Base-by-base conservation (phyloP, 2,329 filamentous ascomycete species). In the Fusarium transvaalense region DNA sequence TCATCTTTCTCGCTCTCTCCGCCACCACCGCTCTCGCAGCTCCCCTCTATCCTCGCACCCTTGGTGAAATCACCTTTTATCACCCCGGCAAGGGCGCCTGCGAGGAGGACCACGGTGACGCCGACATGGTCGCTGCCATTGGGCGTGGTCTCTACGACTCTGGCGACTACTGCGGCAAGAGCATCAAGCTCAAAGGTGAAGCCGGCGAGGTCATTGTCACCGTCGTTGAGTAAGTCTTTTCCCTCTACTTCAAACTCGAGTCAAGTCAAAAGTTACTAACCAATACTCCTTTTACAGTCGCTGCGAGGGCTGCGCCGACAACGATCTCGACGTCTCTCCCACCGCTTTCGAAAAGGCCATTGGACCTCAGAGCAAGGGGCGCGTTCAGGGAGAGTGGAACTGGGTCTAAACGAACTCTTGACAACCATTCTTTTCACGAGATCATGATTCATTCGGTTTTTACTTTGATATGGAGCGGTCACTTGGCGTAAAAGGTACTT, bases 121-220 rank as follows among this genome's bases (percentile, higher is more conserved):
- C 76, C 10, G 89, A 93, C 58, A 74, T 84, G 58, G 86, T 94
- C 39, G 89, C 87, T 35, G 87, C 92, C 1, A 83, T 95, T 1
- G 90, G 89, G 3, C 86, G 90, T 71, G 74, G 84, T n/a, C 75
- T 92, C 6, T 95, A 88, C 74, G 91, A 94, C 76, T 83, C 87
- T 0, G 82, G 82, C 2, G 79, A 80, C 6, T 75, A 80, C 2
- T 95, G 92, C 73, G 89, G 89, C 3, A 81, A 82, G 72, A 88
- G 83, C 76, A 86, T 96, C n/a, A 82, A 89, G 27, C 85, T 92
- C 29, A 82, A 79, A 46, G 80, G 89, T 59, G 79, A 80, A 34
- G 76, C 68, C 48, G 72, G 70, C 42, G 65, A 84, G 39, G 82
- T 88, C 14, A 87, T 89, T 68, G 83, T 92, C 27, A 88, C 80